Conservation (phyloP, 148 eudicot species). For the Agrostemma githago region DNA sequence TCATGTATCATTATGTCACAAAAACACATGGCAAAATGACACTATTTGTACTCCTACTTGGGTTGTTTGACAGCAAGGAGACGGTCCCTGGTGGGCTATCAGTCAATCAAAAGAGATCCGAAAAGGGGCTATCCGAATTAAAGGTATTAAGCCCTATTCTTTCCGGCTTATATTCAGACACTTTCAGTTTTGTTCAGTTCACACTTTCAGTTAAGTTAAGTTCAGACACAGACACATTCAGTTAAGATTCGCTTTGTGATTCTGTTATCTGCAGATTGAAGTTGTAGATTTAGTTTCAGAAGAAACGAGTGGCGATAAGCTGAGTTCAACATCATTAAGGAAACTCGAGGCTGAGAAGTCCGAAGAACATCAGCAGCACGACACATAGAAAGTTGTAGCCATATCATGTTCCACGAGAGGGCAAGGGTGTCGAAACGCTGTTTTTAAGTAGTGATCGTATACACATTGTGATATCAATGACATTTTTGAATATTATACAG, state of each 20-base stretch:
- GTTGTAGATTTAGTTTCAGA: conserved; percentile 80
- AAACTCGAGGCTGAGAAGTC: conserved; percentile 78
- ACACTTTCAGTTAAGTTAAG: too few species aligned
- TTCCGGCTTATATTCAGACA: too few species aligned
- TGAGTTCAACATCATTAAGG: conserved; percentile 82
- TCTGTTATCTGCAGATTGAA: conserved; percentile 61
- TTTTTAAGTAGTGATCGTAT: background rate
- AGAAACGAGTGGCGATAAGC: conserved; percentile 59
- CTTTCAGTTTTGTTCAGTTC: too few species aligned
- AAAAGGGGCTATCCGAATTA: conserved; percentile 59
- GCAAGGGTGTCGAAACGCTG: background rate
- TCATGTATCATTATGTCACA: background rate
- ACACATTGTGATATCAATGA: background rate
- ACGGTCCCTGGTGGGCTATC: conserved; percentile 72
- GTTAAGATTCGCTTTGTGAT: background rate
- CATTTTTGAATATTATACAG: background rate
- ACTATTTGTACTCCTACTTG: background rate
- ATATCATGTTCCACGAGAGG: background rate
- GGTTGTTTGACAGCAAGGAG: conserved; percentile 63
- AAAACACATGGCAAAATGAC: background rate
- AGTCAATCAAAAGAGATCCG: conserved; percentile 73
- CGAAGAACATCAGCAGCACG: conserved; percentile 17
- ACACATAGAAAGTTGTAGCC: background rate
- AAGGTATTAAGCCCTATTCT: conserved; percentile 39
- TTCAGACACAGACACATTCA: too few species aligned